phyloP scores from a whole-genome alignment of 2,329 filamentous ascomycete species.

The Fusarium floridanum region DNA sequence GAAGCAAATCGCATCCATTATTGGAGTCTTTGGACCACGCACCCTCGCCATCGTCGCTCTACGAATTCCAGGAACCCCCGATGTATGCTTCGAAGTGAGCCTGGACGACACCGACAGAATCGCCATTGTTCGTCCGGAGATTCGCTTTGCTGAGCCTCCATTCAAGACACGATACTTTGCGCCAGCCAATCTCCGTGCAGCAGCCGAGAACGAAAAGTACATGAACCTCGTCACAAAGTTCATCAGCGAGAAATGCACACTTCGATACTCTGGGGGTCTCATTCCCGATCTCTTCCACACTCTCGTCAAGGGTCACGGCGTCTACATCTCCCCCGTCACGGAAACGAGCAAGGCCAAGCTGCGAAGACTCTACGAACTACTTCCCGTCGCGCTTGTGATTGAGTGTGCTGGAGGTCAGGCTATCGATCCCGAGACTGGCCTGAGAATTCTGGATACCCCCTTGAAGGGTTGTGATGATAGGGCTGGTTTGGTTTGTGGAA shows the following conservation, averaged over 20 bases:
- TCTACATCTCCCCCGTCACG: slow-evolving; percentile 71
- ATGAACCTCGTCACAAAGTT: slow-evolving; percentile 62
- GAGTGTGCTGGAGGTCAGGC: slow-evolving; percentile 71
- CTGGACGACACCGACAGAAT: slow-evolving; percentile 47
- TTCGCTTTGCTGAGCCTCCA: slow-evolving; percentile 55
- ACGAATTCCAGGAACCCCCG: slow-evolving; percentile 55
- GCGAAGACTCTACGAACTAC: slow-evolving; percentile 69
- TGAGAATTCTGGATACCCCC: slow-evolving; percentile 55
- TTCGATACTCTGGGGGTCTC: slow-evolving; percentile 71
- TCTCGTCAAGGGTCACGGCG: slow-evolving; percentile 71
- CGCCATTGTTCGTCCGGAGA: slow-evolving; percentile 56
- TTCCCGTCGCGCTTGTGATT: slow-evolving; percentile 69
- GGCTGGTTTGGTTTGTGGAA: slow-evolving; percentile 65
- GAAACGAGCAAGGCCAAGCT: slow-evolving; percentile 66
- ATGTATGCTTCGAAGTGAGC: slow-evolving; percentile 66
- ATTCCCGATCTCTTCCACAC: slow-evolving; percentile 72
- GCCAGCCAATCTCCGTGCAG: slow-evolving; percentile 71
- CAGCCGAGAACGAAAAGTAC: slow-evolving; percentile 64
- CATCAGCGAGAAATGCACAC: slow-evolving; percentile 67
- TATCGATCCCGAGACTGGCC: slow-evolving; percentile 61
- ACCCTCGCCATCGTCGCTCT: slow-evolving; percentile 69
- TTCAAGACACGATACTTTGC: slow-evolving; percentile 70
- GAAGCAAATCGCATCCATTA: slow-evolving; percentile 62
- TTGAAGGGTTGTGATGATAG: slow-evolving; percentile 62
- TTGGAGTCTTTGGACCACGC: slow-evolving; percentile 68